Evolutionary conservation across 2,329 filamentous ascomycete species (phyloP), one percentile per base, ranked within the genome.

Genomic region (Calonectria pauciramosa): DNA sequence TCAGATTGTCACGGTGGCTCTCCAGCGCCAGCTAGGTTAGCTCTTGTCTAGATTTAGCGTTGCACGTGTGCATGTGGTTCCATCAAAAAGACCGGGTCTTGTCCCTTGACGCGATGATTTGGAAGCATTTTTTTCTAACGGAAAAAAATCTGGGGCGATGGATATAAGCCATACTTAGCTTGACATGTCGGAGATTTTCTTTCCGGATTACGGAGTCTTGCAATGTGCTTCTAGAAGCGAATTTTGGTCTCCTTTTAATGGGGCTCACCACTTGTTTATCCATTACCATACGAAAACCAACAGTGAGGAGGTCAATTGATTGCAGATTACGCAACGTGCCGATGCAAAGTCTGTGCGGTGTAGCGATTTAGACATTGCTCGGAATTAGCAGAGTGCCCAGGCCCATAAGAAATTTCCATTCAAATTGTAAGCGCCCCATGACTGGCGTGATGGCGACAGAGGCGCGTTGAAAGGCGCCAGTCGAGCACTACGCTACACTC

Each of bases 101-200:
- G 3, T 36, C 11, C 23, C 34, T 23, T 8, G 23, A 28, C 23
- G 32, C 3, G 34, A 63, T n/a, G 18, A 30, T 41, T 63, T 63
- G 56, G 34, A 41, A 28, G 23, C 34, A 13, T 28, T 63, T 16
- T 16, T 28, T 28, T 11, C 36, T 3, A 23, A 9, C 10, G 36
- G 56, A 30, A 23, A 36, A 36, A 63, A 51, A 67, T 67, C 64
- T 52, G 30, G 64, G 64, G 64, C 14, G 56, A 41, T 63, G 56
- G 16, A 28, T 14, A 60, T 63, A 14, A 41, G 28, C 56, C 13
- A 20, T 28, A 38, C 34, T 20, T 26, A 11, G 13, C n/a, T 26
- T 14, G 34, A 30, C 26, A n/a, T 18, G n/a, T 63, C 34, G 5
- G 56, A 18, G 14, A 38, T 26, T 63, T 63, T 63, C 13, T 30